Evolutionary conservation across 805 yeast species (phyloP).

Genomic region (Saturnispora halmiae): DNA sequence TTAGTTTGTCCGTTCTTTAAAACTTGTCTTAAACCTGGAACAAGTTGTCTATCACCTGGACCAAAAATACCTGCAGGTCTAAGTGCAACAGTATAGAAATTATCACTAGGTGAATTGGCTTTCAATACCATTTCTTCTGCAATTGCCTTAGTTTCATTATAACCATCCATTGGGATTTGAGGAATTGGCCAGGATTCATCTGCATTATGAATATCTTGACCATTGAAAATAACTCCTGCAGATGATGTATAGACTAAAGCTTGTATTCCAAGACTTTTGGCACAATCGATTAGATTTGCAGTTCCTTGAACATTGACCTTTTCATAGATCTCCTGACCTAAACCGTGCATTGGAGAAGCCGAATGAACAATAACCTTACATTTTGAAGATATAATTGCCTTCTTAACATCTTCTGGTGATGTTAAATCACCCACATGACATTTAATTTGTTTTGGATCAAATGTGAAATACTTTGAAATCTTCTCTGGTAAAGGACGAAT

Average conservation of each 20-base stretch:
- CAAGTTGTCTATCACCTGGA: conserved; percentile 95
- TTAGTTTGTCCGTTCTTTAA: conserved; percentile 79
- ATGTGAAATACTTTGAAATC: conserved; percentile 64
- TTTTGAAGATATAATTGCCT: conserved; percentile 47
- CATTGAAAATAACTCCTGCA: conserved; percentile 95
- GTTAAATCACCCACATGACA: conserved; percentile 83
- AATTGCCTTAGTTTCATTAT: conserved; percentile 86
- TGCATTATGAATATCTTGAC: conserved; percentile 85
- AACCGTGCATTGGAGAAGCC: conserved; percentile 94
- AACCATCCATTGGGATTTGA: conserved; percentile 87
- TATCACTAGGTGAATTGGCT: conserved; percentile 51
- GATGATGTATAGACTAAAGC: conserved; percentile 92
- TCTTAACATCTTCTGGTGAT: conserved; percentile 52
- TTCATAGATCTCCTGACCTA: conserved; percentile 69
- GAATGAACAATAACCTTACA: conserved; percentile 85
- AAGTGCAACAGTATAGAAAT: conserved; percentile 69
- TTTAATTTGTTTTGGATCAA: conserved; percentile 46
- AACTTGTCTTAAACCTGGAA: conserved; percentile 82
- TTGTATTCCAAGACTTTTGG: conserved; percentile 40
- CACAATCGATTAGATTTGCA: conserved; percentile 55
- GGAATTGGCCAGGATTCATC: conserved; percentile 95
- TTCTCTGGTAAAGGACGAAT: conserved; percentile 77
- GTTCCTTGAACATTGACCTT: conserved; percentile 93
- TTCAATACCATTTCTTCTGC: conserved; percentile 78
- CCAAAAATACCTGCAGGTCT: conserved; percentile 99